Evolutionary conservation across 192 early-diverging fungal genomes (phyloP).

Genomic region (Dissophora globulifera): DNA sequence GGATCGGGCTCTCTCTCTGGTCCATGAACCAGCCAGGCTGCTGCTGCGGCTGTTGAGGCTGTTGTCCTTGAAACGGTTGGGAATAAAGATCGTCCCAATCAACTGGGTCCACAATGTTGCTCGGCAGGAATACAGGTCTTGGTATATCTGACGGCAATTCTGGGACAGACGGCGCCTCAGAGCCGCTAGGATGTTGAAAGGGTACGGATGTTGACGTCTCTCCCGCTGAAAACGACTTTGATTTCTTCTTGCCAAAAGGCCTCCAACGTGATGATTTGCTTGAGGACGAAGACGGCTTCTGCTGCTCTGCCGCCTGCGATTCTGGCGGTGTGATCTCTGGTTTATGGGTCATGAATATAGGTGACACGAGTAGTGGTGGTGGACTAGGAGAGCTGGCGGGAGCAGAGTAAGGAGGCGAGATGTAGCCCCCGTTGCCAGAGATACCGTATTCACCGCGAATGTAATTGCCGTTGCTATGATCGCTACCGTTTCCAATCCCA

Average conservation of each 20-base stretch:
- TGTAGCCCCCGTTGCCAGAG: conserved; percentile 6
- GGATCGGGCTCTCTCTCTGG: background rate
- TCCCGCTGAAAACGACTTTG: conserved; percentile 40
- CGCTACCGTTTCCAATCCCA: background rate
- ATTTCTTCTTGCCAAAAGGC: conserved; percentile 46
- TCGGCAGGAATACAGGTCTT: background rate
- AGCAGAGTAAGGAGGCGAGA: conserved; percentile 6
- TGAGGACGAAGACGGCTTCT: background rate
- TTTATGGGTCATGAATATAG: conserved; percentile 24
- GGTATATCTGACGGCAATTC: background rate
- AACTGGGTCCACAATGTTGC: conserved; percentile 3
- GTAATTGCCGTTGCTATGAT: background rate
- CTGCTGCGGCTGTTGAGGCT: conserved; percentile 32
- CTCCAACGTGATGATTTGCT: conserved; percentile 38
- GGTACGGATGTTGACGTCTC: background rate
- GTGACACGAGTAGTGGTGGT: conserved; percentile 10
- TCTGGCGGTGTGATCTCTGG: conserved; percentile 10
- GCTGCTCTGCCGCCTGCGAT: conserved; percentile 2
- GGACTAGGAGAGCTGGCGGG: conserved; percentile 7
- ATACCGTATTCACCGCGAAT: conserved; percentile 3
- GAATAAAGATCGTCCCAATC: conserved; percentile 13
- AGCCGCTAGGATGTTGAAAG: conserved; percentile 7
- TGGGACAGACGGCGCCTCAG: conserved; percentile 12
- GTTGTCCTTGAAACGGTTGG: too few relatives aligned
- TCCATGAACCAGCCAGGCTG: conserved; percentile 25